Conservation (phyloP, 1,284 basidiomycete species). For the Phellinidium pouzarii region DNA sequence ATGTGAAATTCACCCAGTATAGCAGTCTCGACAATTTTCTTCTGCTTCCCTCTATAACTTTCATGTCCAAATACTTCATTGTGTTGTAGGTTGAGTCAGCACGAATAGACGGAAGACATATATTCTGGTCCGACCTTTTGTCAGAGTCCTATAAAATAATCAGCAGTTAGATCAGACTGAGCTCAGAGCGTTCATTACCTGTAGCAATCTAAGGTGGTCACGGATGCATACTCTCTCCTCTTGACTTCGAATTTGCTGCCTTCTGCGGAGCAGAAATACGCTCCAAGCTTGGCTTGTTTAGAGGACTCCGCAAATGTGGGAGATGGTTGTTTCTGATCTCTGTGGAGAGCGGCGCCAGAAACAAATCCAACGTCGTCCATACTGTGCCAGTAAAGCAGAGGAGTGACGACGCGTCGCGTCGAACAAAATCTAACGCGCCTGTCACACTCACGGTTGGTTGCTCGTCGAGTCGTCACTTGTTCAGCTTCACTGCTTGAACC, state of each 20-base stretch:
- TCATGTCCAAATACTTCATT: constrained; percentile 33
- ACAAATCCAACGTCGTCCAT: constrained; percentile 14
- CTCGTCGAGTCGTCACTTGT: no score
- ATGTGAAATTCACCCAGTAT: constrained; percentile 28
- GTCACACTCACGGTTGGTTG: no score
- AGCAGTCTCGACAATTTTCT: constrained; percentile 35
- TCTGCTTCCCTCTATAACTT: constrained; percentile 36
- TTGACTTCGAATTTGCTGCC: constrained; percentile 3
- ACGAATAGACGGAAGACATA: neutral
- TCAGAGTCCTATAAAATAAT: constrained; percentile 1
- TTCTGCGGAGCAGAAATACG: constrained; percentile 9
- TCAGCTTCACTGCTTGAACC: no score
- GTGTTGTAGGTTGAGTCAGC: neutral
- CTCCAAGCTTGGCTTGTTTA: constrained; percentile 12
- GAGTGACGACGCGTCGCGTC: neutral
- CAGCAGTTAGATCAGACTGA: neutral
- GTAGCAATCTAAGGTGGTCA: constrained; percentile 11
- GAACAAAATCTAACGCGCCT: neutral
- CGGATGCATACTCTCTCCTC: constrained; percentile 2
- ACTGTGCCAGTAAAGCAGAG: neutral
- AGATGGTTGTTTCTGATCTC: neutral
- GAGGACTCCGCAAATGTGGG: neutral
- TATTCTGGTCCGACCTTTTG: constrained; percentile 3
- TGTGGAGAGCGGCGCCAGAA: constrained; percentile 7
- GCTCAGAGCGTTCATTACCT: constrained; percentile 1